Evolutionary conservation across 768 basidiomycete genomes (phyloP).

Genomic region (Macrolepiota fuliginosa): DNA sequence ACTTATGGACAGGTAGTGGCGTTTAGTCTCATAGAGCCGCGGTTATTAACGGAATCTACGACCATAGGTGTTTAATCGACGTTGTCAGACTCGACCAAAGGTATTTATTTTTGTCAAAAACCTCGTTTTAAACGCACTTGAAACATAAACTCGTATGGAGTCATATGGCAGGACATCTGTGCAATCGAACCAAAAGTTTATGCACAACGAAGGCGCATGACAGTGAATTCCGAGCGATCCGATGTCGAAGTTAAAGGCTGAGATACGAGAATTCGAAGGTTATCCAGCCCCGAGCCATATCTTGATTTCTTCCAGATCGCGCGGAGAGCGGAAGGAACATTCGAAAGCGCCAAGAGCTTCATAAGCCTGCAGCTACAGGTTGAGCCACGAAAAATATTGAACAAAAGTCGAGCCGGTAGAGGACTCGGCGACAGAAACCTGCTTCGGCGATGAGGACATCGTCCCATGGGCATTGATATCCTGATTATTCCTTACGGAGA

Average conservation of each 20-base stretch:
- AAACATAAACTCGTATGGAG: no score
- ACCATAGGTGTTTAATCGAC: no score
- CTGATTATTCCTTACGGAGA: background rate
- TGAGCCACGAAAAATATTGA: background rate
- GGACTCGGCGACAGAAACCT: background rate
- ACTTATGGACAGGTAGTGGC: background rate
- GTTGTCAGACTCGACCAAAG: no score
- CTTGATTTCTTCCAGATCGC: background rate
- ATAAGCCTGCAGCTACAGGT: background rate
- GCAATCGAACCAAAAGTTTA: no score
- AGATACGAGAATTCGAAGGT: background rate
- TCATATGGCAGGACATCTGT: no score
- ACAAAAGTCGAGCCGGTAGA: background rate
- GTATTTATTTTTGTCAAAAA: no score
- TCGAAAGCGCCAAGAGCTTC: background rate
- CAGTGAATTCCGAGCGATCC: no score
- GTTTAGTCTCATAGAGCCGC: constrained; percentile 17
- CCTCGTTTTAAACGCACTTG: no score
- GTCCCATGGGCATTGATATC: background rate
- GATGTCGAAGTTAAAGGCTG: background rate
- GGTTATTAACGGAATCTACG: no score
- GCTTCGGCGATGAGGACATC: background rate
- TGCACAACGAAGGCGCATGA: no score
- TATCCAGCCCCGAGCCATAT: background rate
- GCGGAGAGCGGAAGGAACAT: background rate